Conservation (phyloP, 2,329 filamentous ascomycete genomes). For the Cladophialophora psammophila region DNA sequence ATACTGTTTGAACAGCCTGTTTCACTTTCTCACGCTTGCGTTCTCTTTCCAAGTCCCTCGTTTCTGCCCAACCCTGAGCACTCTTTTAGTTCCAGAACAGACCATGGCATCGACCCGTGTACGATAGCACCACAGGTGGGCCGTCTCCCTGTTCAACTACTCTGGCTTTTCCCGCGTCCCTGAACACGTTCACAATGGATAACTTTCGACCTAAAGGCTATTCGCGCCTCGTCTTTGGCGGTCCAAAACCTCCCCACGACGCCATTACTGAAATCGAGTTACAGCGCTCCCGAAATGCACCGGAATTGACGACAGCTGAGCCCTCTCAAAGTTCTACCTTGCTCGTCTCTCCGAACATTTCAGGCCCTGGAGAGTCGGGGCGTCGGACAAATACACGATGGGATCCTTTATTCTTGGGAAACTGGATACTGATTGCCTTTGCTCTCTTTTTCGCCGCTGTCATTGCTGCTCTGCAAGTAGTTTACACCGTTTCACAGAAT, state of each 20-base stretch:
- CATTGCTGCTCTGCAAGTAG: conserved; percentile 29
- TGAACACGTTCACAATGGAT: conserved; percentile 8
- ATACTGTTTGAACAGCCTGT: not conserved
- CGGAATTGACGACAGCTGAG: not conserved
- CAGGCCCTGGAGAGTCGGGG: not conserved
- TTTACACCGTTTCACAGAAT: conserved; percentile 32
- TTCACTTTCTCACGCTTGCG: not conserved
- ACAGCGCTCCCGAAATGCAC: not conserved
- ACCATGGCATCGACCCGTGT: not conserved
- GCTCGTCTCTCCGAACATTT: conserved; percentile 6
- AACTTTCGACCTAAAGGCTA: conserved; percentile 11
- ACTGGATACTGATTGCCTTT: conserved; percentile 32
- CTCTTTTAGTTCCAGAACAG: not conserved
- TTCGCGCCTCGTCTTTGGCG: conserved; percentile 15
- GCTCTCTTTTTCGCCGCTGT: conserved; percentile 29
- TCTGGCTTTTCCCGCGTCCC: not conserved
- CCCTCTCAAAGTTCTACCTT: conserved; percentile 9
- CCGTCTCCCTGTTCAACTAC: not conserved
- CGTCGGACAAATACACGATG: conserved; percentile 21
- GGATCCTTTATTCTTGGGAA: conserved; percentile 31
- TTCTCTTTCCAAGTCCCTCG: not conserved
- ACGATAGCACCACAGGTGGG: not conserved
- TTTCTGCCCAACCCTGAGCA: not conserved
- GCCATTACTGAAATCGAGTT: conserved; percentile 4
- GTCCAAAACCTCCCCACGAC: not conserved